phyloP scores from a whole-genome alignment of 371 early-diverging fungal genomes.

The Furculomyces boomerangus region DNA sequence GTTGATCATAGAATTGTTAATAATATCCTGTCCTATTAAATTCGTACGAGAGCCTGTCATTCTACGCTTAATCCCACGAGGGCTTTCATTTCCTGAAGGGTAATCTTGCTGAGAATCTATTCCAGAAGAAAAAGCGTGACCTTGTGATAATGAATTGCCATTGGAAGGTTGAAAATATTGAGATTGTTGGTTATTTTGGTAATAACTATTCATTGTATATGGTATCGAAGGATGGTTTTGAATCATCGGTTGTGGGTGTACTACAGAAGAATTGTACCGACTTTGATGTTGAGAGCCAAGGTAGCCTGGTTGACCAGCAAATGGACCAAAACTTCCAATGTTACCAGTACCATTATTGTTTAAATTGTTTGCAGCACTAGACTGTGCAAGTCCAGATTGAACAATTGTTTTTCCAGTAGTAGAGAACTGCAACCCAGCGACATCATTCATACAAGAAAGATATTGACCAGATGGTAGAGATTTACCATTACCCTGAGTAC shows the following conservation, averaged over 20 bases:
- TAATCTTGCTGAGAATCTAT: not conserved
- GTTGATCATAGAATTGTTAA: too few relatives aligned
- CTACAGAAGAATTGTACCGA: not conserved
- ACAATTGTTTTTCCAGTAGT: slow-evolving; percentile 29
- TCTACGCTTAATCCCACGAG: slow-evolving; percentile 4
- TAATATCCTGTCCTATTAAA: too few relatives aligned
- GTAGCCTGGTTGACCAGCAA: too few relatives aligned
- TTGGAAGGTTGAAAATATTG: too few relatives aligned
- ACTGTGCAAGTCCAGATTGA: not conserved
- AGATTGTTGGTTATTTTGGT: not conserved
- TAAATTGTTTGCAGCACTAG: not conserved
- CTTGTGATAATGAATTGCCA: too few relatives aligned
- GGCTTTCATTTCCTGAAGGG: not conserved
- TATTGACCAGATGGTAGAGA: slow-evolving; percentile 27
- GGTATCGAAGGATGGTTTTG: not conserved
- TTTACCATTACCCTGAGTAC: not conserved
- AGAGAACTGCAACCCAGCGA: slow-evolving; percentile 52
- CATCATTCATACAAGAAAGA: slow-evolving; percentile 50
- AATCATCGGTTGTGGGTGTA: not conserved
- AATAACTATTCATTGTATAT: not conserved
- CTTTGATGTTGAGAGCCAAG: not conserved
- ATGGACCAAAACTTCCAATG: too few relatives aligned
- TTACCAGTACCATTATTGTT: too few relatives aligned
- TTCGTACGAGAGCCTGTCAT: not conserved
- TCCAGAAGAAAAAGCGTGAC: too few relatives aligned